Conservation (phyloP, 805 yeast genomes). For the Myxozyma neglecta region DNA sequence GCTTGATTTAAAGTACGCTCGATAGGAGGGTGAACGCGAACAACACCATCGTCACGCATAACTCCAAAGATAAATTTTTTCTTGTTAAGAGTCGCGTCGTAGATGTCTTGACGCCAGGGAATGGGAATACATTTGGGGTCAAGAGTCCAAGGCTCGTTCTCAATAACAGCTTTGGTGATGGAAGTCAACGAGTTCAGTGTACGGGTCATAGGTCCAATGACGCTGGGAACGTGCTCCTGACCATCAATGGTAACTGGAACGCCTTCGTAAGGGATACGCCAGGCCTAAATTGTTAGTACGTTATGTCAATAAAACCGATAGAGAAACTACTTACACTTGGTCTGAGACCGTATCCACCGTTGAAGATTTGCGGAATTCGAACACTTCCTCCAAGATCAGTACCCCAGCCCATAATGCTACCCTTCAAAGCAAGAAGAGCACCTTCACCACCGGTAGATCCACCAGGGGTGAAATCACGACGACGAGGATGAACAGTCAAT, state of each 20-base stretch:
- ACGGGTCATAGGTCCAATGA: conserved; percentile 52
- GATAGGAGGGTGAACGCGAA: conserved; percentile 59
- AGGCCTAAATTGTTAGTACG: conserved; percentile 20
- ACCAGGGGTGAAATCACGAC: conserved; percentile 49
- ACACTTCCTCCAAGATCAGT: conserved; percentile 58
- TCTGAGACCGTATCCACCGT: conserved; percentile 51
- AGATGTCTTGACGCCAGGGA: conserved; percentile 47
- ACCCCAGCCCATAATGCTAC: conserved; percentile 55
- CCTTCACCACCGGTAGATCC: conserved; percentile 63
- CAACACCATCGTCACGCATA: conserved; percentile 47
- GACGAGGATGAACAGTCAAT: conserved; percentile 48
- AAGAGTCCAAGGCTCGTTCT: conserved; percentile 47
- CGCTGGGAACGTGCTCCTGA: conserved; percentile 55
- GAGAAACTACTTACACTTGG: conserved; percentile 16
- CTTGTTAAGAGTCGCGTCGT: conserved; percentile 29
- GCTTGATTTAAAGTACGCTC: conserved; percentile 53
- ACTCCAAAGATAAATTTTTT: conserved; percentile 50
- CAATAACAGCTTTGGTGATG: conserved; percentile 45
- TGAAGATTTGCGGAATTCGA: conserved; percentile 51
- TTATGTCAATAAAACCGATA: not conserved
- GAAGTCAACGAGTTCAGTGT: conserved; percentile 45
- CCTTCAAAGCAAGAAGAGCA: conserved; percentile 48
- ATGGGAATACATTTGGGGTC: conserved; percentile 56
- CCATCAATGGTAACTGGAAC: conserved; percentile 48
- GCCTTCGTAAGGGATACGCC: conserved; percentile 35